phyloP scores from a whole-genome alignment of 2,329 filamentous ascomycete species.

The Ambrosiella xylebori region DNA sequence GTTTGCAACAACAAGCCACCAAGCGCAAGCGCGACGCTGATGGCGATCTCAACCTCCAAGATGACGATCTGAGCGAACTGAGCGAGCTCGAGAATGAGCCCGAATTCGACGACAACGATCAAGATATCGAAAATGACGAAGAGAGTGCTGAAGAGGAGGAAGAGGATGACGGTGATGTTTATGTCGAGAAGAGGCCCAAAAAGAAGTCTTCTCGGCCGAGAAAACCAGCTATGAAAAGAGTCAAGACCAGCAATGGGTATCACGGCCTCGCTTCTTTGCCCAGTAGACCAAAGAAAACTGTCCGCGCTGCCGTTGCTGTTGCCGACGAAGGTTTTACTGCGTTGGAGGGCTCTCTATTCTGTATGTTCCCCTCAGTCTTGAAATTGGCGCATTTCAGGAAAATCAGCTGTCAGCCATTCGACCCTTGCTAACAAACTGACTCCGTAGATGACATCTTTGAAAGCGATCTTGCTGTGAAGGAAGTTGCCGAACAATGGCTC shows the following conservation, averaged over 20 bases:
- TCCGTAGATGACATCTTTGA: conserved; percentile 43
- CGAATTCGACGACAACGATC: conserved; percentile 26
- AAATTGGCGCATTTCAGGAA: not conserved
- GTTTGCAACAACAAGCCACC: not conserved
- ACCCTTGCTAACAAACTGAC: not conserved
- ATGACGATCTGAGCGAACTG: conserved; percentile 23
- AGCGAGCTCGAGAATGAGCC: conserved; percentile 24
- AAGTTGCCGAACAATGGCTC: conserved; percentile 44
- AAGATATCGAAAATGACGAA: conserved; percentile 2
- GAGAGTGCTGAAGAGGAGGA: conserved; percentile 1
- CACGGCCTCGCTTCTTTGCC: conserved; percentile 26
- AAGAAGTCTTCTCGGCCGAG: conserved; percentile 26
- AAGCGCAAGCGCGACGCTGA: conserved; percentile 41
- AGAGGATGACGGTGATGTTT: conserved; percentile 30
- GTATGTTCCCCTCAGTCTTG: conserved; percentile 14
- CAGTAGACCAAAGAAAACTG: conserved; percentile 38
- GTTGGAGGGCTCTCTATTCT: conserved; percentile 11
- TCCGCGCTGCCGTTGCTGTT: conserved; percentile 29
- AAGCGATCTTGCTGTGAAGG: conserved; percentile 37
- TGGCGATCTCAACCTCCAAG: conserved; percentile 20
- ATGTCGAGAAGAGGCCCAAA: conserved; percentile 22
- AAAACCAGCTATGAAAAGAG: conserved; percentile 46
- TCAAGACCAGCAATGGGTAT: conserved; percentile 40
- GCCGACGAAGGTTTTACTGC: conserved; percentile 9
- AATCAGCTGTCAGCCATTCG: not conserved